phyloP scores from a whole-genome alignment of 148 eudicot species.

The Fagopyrum homotropicum region DNA sequence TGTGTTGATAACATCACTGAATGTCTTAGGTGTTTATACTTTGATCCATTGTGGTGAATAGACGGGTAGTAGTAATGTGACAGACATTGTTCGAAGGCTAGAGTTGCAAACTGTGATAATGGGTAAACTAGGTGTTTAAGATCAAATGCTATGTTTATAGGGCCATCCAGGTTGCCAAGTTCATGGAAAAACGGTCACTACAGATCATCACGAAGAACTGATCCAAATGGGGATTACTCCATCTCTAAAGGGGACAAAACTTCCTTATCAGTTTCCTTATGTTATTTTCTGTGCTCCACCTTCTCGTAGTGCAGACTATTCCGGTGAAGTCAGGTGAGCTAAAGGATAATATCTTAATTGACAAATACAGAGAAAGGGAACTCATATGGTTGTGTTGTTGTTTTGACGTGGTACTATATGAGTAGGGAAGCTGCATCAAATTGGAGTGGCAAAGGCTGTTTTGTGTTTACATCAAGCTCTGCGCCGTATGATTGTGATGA shows the following conservation, averaged over 20 bases:
- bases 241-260: slow-evolving; percentile 33
- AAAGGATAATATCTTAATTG: too few species aligned
- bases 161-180: slow-evolving; percentile 56
- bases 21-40: not conserved
- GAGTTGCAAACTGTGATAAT: too few species aligned
- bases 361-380: not conserved
- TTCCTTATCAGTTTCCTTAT: slow-evolving; percentile 44
- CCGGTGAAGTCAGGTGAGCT: slow-evolving; percentile 60
- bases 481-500: slow-evolving; percentile 74
- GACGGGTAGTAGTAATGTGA: not conserved
- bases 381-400: not conserved
- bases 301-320: slow-evolving; percentile 45
- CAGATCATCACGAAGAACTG: slow-evolving; percentile 72
- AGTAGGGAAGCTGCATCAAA: slow-evolving; percentile 57
- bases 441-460: slow-evolving; percentile 78
- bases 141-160: slow-evolving; percentile 21
- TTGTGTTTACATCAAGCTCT: slow-evolving; percentile 85
- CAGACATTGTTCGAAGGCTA: not conserved
- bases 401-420: slow-evolving; percentile 11
- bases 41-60: not conserved
- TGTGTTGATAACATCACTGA: not conserved
- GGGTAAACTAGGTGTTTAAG: not conserved
- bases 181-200: slow-evolving; percentile 59
- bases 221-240: slow-evolving; percentile 58
- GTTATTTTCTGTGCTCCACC: slow-evolving; percentile 95